Conservation (phyloP, 1,284 basidiomycete genomes). For the Melampsora allii-populina region DNA sequence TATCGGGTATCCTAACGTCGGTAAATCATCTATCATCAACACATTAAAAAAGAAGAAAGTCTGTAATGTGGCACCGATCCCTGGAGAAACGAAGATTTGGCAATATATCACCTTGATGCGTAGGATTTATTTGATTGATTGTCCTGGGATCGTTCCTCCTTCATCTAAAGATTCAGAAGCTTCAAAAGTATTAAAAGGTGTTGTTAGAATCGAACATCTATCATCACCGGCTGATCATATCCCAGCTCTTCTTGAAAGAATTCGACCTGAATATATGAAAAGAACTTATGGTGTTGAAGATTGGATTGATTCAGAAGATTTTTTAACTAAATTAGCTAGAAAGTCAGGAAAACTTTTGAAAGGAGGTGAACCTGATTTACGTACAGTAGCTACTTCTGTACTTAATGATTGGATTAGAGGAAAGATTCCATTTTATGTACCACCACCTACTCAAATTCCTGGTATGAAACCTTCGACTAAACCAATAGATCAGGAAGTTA, state of each 20-base stretch:
- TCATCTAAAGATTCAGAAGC: slow-evolving; percentile 87
- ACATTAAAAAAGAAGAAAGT: slow-evolving; percentile 98
- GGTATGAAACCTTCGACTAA: slow-evolving; percentile 37
- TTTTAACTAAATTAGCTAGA: slow-evolving; percentile 79
- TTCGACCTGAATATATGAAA: slow-evolving; percentile 87
- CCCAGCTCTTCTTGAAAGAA: slow-evolving; percentile 76
- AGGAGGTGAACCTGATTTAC: slow-evolving; percentile 89
- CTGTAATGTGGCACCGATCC: slow-evolving; percentile 93
- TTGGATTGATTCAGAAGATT: slow-evolving; percentile 63
- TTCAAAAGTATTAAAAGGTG: slow-evolving; percentile 91
- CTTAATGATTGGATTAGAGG: slow-evolving; percentile 97
- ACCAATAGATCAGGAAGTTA: slow-evolving; percentile 45
- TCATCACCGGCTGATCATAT: slow-evolving; percentile 92
- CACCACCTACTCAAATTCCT: slow-evolving; percentile 59
- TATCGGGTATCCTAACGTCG: slow-evolving; percentile 97
- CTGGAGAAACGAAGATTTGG: slow-evolving; percentile 99
- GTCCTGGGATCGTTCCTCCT: slow-evolving; percentile 94
- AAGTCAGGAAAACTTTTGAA: slow-evolving; percentile 89
- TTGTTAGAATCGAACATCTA: slow-evolving; percentile 93
- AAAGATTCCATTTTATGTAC: slow-evolving; percentile 82
- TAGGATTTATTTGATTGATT: slow-evolving; percentile 98
- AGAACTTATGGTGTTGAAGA: slow-evolving; percentile 73
- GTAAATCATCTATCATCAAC: slow-evolving; percentile 97
- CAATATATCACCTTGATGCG: slow-evolving; percentile 97
- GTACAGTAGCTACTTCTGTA: slow-evolving; percentile 90